Base-by-base conservation (phyloP, 208 protist genomes). In the Porcisia deanei region DNA sequence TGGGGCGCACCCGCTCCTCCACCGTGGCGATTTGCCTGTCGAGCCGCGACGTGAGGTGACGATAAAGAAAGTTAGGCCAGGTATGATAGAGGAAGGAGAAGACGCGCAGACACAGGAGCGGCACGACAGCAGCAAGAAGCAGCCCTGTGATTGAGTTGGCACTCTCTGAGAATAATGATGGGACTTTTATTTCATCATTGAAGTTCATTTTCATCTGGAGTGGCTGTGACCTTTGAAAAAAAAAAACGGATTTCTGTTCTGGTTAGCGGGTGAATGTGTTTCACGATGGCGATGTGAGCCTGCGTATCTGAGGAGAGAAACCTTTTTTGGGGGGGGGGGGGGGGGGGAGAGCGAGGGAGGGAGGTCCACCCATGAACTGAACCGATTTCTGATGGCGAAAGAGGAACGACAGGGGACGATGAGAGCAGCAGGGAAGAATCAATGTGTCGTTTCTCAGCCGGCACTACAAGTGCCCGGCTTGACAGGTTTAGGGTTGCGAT, bases 21-120 rank as follows among this genome's bases (percentile, higher is more conserved):
- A 88, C 77, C 30, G 69, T 79, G 14, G 79, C 75, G 7, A 84
- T 61, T 60, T 88, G 78, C 47, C 81, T 74, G 39, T 77, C 74
- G 47, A 83, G 37, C 2, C 74, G 52, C 30, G 66, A 71, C 25
- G 71, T 73, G 53, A 85, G 71, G 53, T 60, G 30, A 37, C 79
- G 78, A 63, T 85, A 82, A 0, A 85, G 49, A 30, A 83, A 57
- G 66, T 78, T 80, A 8, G 89, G 89, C 87, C 88, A 93, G n/a
- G 73, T 80, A 30, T 87, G 72, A 5, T 61, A 68, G 54, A 93
- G 77, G 65, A 94, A 90, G 55, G 63, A 12, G 45, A 82, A 77
- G 34, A 91, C 12, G 0, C 73, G 71, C 25, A 69, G 34, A 25
- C 65, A 75, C n/a, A 91, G 25, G 71, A 80, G 71, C 1, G 89